These are phyloP conservation scores for Aureobasidium sp. DNA, from an alignment of 2,329 filamentous ascomycete genomes.

Conservation along the genomic window DNA sequence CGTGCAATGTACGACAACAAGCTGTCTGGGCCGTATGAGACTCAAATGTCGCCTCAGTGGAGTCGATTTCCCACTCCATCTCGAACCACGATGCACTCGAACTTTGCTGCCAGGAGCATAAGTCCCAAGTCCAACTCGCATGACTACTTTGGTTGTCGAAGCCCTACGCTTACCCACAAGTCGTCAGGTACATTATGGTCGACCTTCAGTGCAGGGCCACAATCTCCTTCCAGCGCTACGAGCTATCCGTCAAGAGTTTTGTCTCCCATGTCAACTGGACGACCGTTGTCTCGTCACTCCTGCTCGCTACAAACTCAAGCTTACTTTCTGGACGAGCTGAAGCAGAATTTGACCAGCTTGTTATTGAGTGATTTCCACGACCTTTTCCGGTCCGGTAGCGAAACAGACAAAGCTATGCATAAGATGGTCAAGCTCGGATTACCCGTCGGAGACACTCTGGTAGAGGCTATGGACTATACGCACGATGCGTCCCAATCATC, in stretches of 20 bases:
- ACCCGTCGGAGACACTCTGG: neutral
- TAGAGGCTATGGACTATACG: neutral
- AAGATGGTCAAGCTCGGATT: neutral
- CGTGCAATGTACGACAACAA: neutral
- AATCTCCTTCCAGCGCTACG: constrained; percentile 55
- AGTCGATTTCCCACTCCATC: constrained; percentile 20
- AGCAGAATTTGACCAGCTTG: constrained; percentile 72
- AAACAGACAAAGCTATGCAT: constrained; percentile 59
- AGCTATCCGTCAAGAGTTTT: constrained; percentile 34
- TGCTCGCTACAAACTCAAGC: constrained; percentile 5
- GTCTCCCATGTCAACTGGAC: constrained; percentile 11
- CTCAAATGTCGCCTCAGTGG: neutral
- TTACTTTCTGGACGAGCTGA: constrained; percentile 65
- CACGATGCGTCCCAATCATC: neutral
- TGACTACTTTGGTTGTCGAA: constrained; percentile 61
- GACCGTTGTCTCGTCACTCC: constrained; percentile 12
- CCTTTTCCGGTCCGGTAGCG: constrained; percentile 80
- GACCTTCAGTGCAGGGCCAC: constrained; percentile 62
- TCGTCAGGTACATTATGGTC: constrained; percentile 83
- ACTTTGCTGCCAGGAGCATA: constrained; percentile 46
- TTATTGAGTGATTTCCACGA: constrained; percentile 84
- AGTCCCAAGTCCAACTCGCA: constrained; percentile 27
- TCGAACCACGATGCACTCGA: constrained; percentile 31
- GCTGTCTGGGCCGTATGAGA: neutral
- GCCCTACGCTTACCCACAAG: constrained; percentile 63